Conservation (phyloP, 2,329 filamentous ascomycete genomes). For the Hymenotorrendiella dingleyae region DNA sequence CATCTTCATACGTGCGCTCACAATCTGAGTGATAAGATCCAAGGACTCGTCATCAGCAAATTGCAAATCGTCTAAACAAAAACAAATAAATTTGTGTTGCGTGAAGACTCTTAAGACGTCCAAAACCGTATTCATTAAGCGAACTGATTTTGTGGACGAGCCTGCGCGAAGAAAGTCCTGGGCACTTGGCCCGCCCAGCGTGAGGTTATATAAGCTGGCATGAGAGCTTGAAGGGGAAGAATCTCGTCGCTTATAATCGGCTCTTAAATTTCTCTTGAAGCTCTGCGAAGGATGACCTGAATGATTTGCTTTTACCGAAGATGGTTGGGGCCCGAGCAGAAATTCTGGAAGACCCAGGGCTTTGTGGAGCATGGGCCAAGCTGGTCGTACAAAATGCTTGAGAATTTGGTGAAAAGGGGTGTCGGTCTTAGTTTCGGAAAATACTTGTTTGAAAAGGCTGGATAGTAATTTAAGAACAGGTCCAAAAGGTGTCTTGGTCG, state of each 20-base stretch:
- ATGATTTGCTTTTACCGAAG: slow-evolving; percentile 8
- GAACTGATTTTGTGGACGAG: slow-evolving; percentile 57
- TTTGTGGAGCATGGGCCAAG: slow-evolving; percentile 59
- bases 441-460: slow-evolving; percentile 61
- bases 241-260: slow-evolving; percentile 22
- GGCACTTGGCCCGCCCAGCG: slow-evolving; percentile 43
- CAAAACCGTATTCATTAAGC: slow-evolving; percentile 81
- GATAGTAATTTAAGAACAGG: slow-evolving; percentile 59
- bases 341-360: slow-evolving; percentile 64
- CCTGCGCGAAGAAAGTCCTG: slow-evolving; percentile 56
- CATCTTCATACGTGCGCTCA: slow-evolving; percentile 72
- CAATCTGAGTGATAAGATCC: slow-evolving; percentile 76
- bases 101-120: slow-evolving; percentile 80
- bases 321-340: slow-evolving; percentile 41
- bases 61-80: slow-evolving; percentile 84
- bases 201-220: slow-evolving; percentile 20
- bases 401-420: slow-evolving; percentile 56
- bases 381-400: slow-evolving; percentile 56
- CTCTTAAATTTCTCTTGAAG: slow-evolving; percentile 27
- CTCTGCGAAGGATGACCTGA: slow-evolving; percentile 17
- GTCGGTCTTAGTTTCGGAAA: slow-evolving; percentile 60
- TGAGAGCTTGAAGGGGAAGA: slow-evolving; percentile 26
- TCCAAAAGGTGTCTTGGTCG: slow-evolving; percentile 54
- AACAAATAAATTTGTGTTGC: slow-evolving; percentile 78
- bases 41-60: slow-evolving; percentile 85